These are phyloP conservation scores for Brassica juncea DNA, from an alignment of 345 rosid genomes.

Conservation along the genomic window DNA sequence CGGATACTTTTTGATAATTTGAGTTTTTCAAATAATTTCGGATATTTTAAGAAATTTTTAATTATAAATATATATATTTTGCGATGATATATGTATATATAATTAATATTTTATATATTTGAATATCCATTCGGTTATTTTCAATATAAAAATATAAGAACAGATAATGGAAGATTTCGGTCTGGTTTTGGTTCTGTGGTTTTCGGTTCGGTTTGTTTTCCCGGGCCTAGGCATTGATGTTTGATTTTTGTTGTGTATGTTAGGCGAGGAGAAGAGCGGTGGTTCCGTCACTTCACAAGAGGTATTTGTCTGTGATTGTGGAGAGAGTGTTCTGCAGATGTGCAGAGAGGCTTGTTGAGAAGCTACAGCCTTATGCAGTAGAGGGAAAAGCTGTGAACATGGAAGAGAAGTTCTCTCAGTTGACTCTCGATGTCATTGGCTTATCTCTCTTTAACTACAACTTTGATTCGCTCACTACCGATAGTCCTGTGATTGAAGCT, in stretches of 20 bases:
- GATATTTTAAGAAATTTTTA: no score
- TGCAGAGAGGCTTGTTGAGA: constrained; percentile 90
- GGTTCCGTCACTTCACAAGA: constrained; percentile 93
- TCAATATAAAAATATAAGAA: no score
- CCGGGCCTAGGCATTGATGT: no score
- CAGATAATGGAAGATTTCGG: no score
- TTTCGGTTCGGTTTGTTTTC: no score
- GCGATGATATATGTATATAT: no score
- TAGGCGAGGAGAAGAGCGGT: constrained; percentile 91
- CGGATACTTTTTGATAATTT: no score
- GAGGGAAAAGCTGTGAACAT: constrained; percentile 85
- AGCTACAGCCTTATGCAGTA: constrained; percentile 62
- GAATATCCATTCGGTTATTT: no score
- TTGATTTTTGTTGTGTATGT: constrained; percentile 7
- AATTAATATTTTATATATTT: no score
- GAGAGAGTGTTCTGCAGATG: constrained; percentile 86
- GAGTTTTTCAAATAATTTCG: no score
- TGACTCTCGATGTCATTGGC: constrained; percentile 93
- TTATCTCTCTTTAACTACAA: constrained; percentile 81
- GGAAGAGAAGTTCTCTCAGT: constrained; percentile 88
- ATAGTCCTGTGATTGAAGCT: constrained; percentile 90
- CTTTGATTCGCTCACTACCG: constrained; percentile 72
- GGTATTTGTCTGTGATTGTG: constrained; percentile 83
- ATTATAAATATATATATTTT: no score
- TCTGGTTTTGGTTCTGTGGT: no score